phyloP scores from a whole-genome alignment of 2,329 filamentous ascomycete species.

The Paraconiothyrium brasiliense region DNA sequence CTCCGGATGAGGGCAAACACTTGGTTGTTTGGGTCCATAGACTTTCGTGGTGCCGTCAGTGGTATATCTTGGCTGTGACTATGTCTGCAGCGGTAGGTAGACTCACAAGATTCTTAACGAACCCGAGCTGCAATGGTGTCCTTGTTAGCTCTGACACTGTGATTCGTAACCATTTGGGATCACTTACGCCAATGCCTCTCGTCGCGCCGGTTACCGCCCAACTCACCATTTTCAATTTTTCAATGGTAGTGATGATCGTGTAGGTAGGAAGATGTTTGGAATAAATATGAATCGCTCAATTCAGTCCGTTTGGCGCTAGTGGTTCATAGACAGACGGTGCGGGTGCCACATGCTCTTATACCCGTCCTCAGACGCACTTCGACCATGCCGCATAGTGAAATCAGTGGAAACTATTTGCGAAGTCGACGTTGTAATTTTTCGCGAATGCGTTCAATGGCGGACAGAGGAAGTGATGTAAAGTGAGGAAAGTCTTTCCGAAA shows the following conservation, averaged over 20 bases:
- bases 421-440: conserved; percentile 13
- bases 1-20: conserved; percentile 27
- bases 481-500: not conserved
- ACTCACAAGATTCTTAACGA: conserved; percentile 23
- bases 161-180: conserved; percentile 11
- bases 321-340: not conserved
- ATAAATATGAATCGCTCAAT: not conserved
- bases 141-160: conserved; percentile 19
- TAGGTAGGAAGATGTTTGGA: not conserved
- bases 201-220: conserved; percentile 26
- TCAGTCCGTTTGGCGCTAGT: not conserved
- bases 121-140: conserved; percentile 19
- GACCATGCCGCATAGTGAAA: conserved; percentile 8
- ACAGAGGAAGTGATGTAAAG: not conserved
- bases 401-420: conserved; percentile 26
- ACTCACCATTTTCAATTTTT: conserved; percentile 23
- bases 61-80: not conserved
- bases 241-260: conserved; percentile 15
- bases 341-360: not conserved
- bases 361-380: conserved; percentile 6
- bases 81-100: conserved; percentile 14
- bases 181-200: conserved; percentile 26
- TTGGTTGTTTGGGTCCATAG: conserved; percentile 23
- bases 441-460: conserved; percentile 5
- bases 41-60: not conserved